Percentiles rank a stretch among this genome's conserved stretches.
These are phyloP conservation scores for Crassisporium funariophilum DNA, from an alignment of 768 basidiomycete species.

Conservation along the genomic window DNA sequence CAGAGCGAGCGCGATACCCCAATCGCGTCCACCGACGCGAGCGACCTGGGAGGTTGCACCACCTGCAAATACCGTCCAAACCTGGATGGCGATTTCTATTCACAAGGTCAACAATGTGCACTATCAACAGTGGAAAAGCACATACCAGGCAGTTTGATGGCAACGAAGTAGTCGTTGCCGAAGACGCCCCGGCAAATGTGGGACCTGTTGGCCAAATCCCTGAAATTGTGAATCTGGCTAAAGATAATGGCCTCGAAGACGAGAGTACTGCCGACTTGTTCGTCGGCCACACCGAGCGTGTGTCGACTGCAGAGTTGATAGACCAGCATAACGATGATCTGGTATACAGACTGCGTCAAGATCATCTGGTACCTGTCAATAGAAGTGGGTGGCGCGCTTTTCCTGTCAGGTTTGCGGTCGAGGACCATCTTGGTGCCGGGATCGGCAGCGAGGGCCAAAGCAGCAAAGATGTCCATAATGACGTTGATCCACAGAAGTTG, in stretches of 20 bases:
- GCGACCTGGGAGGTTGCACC: slow-evolving; percentile 91
- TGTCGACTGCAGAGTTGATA: slow-evolving; percentile 82
- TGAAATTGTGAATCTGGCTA: slow-evolving; percentile 93
- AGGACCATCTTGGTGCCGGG: slow-evolving; percentile 82
- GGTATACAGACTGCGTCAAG: slow-evolving; percentile 84
- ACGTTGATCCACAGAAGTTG: slow-evolving; percentile 99
- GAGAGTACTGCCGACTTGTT: slow-evolving; percentile 71
- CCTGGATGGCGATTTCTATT: slow-evolving; percentile 82
- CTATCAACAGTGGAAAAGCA: slow-evolving; percentile 14
- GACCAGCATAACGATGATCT: slow-evolving; percentile 78
- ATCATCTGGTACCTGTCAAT: slow-evolving; percentile 98
- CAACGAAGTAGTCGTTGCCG: slow-evolving; percentile 82
- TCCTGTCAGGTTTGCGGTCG: slow-evolving; percentile 89
- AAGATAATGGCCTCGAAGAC: slow-evolving; percentile 99
- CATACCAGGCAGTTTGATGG: slow-evolving; percentile 82
- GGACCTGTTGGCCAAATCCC: slow-evolving; percentile 79
- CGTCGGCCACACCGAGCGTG: slow-evolving; percentile 60
- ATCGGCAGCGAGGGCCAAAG: slow-evolving; percentile 95
- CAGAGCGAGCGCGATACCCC: slow-evolving; percentile 90
- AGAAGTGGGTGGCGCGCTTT: slow-evolving; percentile 85
- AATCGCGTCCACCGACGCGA: slow-evolving; percentile 76
- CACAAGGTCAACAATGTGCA: slow-evolving; percentile 5
- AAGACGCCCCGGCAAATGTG: slow-evolving; percentile 88
- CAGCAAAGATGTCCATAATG: slow-evolving; percentile 98
- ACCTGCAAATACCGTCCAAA: slow-evolving; percentile 89